Conservation (phyloP, 805 yeast species). For the Candida ipomoeae region DNA sequence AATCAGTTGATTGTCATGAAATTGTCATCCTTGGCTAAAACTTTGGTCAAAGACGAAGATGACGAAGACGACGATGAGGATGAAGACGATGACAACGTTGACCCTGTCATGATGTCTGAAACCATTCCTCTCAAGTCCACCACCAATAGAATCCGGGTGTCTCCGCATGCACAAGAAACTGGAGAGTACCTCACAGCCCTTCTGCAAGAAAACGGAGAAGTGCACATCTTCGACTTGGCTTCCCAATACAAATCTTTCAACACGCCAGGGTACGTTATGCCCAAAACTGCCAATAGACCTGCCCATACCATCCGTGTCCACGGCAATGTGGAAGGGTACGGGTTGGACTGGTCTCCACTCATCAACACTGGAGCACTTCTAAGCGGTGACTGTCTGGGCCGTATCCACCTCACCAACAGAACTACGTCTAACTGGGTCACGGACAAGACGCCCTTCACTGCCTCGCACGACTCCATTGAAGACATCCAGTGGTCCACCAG, state of each 20-base stretch:
- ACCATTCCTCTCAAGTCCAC: conserved; percentile 73
- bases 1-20: conserved; percentile 85
- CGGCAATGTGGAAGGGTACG: conserved; percentile 97
- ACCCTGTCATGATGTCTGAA: conserved; percentile 86
- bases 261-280: conserved; percentile 78
- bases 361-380: conserved; percentile 74
- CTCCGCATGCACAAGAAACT: conserved; percentile 68
- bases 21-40: conserved; percentile 75
- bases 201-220: conserved; percentile 88
- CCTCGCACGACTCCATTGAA: conserved; percentile 76
- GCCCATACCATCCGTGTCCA: conserved; percentile 76
- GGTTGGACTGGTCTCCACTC: conserved; percentile 93
- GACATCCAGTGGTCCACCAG: conserved; percentile 95
- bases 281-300: conserved; percentile 76
- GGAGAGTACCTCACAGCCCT: conserved; percentile 86
- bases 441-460: conserved; percentile 73
- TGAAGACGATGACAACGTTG: conserved; percentile 61
- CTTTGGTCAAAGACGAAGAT: conserved; percentile 79
- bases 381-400: conserved; percentile 86
- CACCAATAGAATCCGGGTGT: conserved; percentile 82
- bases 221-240: conserved; percentile 73
- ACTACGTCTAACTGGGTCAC: conserved; percentile 79
- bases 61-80: conserved; percentile 72
- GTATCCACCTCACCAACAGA: conserved; percentile 73
- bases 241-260: conserved; percentile 80